Conservation (phyloP, 2,329 filamentous ascomycete species). For the Botrytis sinoallii region DNA sequence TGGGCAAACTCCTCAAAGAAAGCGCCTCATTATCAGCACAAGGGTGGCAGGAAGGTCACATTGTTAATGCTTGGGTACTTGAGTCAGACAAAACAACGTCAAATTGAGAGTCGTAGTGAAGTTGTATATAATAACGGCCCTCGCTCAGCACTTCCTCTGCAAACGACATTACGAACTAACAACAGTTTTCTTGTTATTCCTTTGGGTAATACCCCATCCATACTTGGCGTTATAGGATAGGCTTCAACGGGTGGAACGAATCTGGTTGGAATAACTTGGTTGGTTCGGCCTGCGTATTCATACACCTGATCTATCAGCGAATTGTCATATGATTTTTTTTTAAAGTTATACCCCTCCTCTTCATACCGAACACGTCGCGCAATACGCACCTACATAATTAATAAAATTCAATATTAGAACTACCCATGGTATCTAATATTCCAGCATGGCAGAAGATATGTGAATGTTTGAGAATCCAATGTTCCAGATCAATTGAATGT, state of each 20-base stretch:
- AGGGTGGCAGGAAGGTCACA: constrained; percentile 71
- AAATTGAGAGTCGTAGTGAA: background rate
- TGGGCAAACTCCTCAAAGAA: constrained; percentile 77
- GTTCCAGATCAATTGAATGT: background rate
- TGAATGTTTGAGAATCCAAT: background rate
- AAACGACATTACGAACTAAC: constrained; percentile 2
- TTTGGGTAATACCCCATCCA: constrained; percentile 11
- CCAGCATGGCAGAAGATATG: background rate
- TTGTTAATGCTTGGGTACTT: constrained; percentile 61
- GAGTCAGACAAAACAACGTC: background rate
- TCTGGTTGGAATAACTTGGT: background rate
- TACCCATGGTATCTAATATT: background rate
- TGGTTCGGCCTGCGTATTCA: background rate
- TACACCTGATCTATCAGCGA: background rate
- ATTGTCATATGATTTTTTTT: background rate
- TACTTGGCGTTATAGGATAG: constrained; percentile 4
- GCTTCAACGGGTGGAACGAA: background rate
- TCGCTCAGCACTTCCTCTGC: background rate
- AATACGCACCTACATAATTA: background rate
- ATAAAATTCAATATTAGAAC: background rate
- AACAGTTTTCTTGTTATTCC: background rate
- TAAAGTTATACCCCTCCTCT: background rate
- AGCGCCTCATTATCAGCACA: constrained; percentile 61
- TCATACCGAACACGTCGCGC: background rate
- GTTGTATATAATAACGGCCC: constrained; percentile 7